These are phyloP conservation scores for Podila horticola DNA, from an alignment of 192 early-diverging fungal species.

Conservation along the genomic window DNA sequence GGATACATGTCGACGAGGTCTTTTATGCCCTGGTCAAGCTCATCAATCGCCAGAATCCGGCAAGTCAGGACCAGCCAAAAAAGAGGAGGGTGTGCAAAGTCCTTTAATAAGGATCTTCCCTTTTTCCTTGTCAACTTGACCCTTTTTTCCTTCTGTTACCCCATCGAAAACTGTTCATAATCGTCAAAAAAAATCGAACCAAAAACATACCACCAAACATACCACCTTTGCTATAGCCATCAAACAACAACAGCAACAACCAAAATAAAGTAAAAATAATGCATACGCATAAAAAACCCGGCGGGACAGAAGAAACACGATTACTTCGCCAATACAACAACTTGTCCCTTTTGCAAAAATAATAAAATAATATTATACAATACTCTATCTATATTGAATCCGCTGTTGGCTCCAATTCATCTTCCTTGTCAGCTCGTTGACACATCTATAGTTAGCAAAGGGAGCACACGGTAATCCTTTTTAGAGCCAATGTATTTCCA, in stretches of 20 bases:
- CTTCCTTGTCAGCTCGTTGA: conserved; percentile 49
- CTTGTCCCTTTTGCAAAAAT: neutral
- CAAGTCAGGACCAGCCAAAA: conserved; percentile 7
- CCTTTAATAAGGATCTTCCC: conserved; percentile 8
- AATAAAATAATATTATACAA: neutral
- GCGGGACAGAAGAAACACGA: neutral
- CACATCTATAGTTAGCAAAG: conserved; percentile 35
- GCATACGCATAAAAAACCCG: neutral
- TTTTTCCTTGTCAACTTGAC: neutral
- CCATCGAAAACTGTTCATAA: neutral
- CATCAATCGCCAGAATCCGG: conserved; percentile 79
- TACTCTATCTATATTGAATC: conserved; percentile 10
- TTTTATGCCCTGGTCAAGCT: conserved; percentile 93
- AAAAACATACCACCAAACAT: neutral
- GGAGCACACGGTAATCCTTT: neutral
- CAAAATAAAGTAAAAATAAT: conserved; percentile 10
- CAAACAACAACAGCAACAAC: neutral
- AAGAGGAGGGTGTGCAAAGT: conserved; percentile 19
- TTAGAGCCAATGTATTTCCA: too few relatives aligned
- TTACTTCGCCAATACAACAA: neutral
- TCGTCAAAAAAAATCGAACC: neutral
- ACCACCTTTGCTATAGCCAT: neutral
- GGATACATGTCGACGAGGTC: conserved; percentile 91
- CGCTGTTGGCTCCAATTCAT: conserved; percentile 30
- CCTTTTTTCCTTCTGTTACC: neutral